These are phyloP conservation scores for Cladobotryum mycophilum DNA, from an alignment of 2,329 filamentous ascomycete genomes.

Conservation along the genomic window DNA sequence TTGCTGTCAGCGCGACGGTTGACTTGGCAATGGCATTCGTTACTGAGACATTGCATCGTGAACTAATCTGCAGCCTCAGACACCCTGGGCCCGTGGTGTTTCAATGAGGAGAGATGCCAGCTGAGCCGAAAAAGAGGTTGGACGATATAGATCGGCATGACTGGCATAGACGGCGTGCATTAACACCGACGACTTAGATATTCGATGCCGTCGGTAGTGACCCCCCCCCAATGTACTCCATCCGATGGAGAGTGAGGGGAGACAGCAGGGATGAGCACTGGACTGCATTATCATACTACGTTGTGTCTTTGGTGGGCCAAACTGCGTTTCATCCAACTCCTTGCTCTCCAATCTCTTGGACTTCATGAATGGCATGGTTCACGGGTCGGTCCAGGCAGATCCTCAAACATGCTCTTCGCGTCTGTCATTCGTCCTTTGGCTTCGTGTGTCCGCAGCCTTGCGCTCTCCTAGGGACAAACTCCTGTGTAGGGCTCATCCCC, in stretches of 20 bases:
- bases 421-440: background rate
- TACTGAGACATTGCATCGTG: constrained; percentile 14
- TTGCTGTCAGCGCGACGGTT: constrained; percentile 11
- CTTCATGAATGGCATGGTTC: background rate
- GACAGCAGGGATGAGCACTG: too few relatives aligned
- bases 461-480: too few relatives aligned
- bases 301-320: too few relatives aligned
- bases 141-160: constrained; percentile 1
- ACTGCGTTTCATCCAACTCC: too few relatives aligned
- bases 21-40: constrained; percentile 21
- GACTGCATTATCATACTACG: too few relatives aligned
- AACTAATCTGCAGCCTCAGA: background rate
- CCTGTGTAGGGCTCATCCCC: too few relatives aligned
- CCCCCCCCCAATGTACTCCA: too few relatives aligned
- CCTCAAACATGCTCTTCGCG: background rate
- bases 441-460: background rate
- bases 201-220: too few relatives aligned
- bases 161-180: background rate
- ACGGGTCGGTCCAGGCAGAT: background rate
- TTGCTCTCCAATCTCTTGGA: too few relatives aligned
- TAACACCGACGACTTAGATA: background rate
- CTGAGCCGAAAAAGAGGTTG: background rate
- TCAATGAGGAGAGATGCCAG: background rate
- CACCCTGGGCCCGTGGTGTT: background rate
- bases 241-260: too few relatives aligned